phyloP scores from a whole-genome alignment of 1,139 yeast species.

The Pneumocystis carinii region DNA sequence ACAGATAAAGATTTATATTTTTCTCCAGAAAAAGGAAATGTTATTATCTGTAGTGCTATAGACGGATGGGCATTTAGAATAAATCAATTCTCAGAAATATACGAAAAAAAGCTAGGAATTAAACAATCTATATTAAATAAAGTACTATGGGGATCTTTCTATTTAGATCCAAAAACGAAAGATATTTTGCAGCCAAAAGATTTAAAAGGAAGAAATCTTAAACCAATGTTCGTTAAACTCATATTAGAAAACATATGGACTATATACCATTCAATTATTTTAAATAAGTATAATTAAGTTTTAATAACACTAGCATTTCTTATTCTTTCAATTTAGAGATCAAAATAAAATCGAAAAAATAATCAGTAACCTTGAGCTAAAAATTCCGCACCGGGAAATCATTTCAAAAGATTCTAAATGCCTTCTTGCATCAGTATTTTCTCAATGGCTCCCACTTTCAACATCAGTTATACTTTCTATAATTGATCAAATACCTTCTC shows the following conservation, averaged over 20 bases:
- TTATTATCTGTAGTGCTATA: conserved; percentile 81
- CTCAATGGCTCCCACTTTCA: conserved; percentile 91
- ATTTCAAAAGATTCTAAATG: conserved; percentile 61
- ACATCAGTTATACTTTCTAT: conserved; percentile 73
- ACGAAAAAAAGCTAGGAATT: conserved; percentile 73
- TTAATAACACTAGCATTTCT: not conserved
- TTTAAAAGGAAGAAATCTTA: conserved; percentile 35
- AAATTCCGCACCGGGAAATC: conserved; percentile 59
- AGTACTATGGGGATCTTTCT: conserved; percentile 93
- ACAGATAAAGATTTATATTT: conserved; percentile 79
- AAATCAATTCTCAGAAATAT: conserved; percentile 74
- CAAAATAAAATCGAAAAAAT: conserved; percentile 62
- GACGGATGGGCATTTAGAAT: conserved; percentile 98
- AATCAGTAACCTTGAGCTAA: conserved; percentile 51
- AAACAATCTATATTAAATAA: conserved; percentile 64
- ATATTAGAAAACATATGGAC: conserved; percentile 89
- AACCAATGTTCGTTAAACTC: conserved; percentile 76
- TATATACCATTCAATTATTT: conserved; percentile 55
- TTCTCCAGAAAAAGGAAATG: conserved; percentile 79
- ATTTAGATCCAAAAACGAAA: conserved; percentile 77
- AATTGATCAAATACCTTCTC: conserved; percentile 74
- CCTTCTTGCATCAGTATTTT: conserved; percentile 53
- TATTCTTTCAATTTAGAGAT: conserved; percentile 28
- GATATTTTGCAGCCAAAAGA: conserved; percentile 49
- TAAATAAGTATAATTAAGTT: conserved; percentile 26